Evolutionary conservation across 1,284 basidiomycete species (phyloP), one percentile per base, ranked within the genome.

Genomic region (Cryptococcus sp.): DNA sequence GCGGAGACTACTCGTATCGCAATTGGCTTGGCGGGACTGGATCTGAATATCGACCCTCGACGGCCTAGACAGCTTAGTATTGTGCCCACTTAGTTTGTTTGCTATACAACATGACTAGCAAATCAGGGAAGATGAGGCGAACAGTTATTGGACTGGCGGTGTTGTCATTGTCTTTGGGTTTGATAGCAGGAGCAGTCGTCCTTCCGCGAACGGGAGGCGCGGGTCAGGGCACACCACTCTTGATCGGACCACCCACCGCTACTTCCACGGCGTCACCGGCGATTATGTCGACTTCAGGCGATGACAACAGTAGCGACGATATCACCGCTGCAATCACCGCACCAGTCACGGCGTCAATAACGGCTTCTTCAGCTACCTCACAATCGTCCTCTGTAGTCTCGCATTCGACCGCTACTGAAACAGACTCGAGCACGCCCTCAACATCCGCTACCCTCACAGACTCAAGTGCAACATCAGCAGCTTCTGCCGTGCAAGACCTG

Each of bases 1-100:
- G 48, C 54, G 13, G 57, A 59, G 23, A 55, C 57, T 15, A 59
- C 57, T 4, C 49, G 57, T 19, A 59, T 59, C 17, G 50, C 49
- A 7, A 47, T 59, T 3, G 57, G 57, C 7, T 27, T 59, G 25
- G 57, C 57, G 11, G 57, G 53, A 19, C 15, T 59, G 22, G 57
- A 59, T 45, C 35, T 55, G 3, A 53, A 59, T 40, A 51, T 50
- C 11, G 52, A 59, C n/a, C 51, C 49, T 8, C 54, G 49, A 48
- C n/a, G 39, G 16, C 19, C 20, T 19, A 48, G 47, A 23, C 42
- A 20, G 38, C 22, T 59, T 20, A 54, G 52, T 20, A 25, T 59
- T 16, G 17, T 59, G 17, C 57, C 57, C 8, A 59, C 52, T 13
- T 48, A 46, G 15, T 8, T 35, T 10, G 10, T 8, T 35, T 8